phyloP scores from a whole-genome alignment of 2,329 filamentous ascomycete genomes.

The Phaeoacremonium minimum region DNA sequence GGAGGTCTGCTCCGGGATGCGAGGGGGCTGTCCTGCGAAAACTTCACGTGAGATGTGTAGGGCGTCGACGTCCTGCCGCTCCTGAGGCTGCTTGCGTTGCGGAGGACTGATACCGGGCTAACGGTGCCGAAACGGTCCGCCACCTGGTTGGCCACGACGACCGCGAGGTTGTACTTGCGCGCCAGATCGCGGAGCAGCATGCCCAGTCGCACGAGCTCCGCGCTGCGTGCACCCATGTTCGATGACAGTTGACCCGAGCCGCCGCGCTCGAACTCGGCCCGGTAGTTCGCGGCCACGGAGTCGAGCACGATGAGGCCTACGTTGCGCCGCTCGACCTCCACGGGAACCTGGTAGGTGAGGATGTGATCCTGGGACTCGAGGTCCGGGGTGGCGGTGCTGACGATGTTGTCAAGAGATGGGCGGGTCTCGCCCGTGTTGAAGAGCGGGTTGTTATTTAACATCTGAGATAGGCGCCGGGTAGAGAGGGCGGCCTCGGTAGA shows the following conservation, averaged over 20 bases:
- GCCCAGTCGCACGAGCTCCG: conserved; percentile 74
- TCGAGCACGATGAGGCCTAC: conserved; percentile 84
- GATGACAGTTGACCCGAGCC: conserved; percentile 34
- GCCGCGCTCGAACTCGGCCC: conserved; percentile 75
- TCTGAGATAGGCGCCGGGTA: conserved; percentile 75
- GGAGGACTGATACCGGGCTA: conserved; percentile 6
- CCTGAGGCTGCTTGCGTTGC: conserved; percentile 11
- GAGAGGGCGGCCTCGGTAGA: conserved; percentile 86
- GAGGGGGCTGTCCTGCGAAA: conserved; percentile 43
- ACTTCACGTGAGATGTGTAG: conserved; percentile 7
- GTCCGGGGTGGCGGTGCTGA: conserved; percentile 80
- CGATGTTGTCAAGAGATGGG: conserved; percentile 70
- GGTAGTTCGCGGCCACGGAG: conserved; percentile 92
- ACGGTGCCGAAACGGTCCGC: conserved; percentile 68
- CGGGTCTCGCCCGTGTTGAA: conserved; percentile 35
- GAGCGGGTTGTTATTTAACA: conserved; percentile 63
- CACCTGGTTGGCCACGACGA: conserved; percentile 94
- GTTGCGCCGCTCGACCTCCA: conserved; percentile 70
- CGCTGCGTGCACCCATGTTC: conserved; percentile 70
- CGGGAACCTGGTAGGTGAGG: conserved; percentile 84
- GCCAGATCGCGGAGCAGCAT: conserved; percentile 74
- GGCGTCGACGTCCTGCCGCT: conserved; percentile 5
- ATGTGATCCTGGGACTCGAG: conserved; percentile 96
- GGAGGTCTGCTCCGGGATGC: conserved; percentile 36
- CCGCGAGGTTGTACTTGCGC: conserved; percentile 66